These are phyloP conservation scores for Astrothelium subdiscretum DNA, from an alignment of 495 filamentous ascomycete species.

Conservation along the genomic window DNA sequence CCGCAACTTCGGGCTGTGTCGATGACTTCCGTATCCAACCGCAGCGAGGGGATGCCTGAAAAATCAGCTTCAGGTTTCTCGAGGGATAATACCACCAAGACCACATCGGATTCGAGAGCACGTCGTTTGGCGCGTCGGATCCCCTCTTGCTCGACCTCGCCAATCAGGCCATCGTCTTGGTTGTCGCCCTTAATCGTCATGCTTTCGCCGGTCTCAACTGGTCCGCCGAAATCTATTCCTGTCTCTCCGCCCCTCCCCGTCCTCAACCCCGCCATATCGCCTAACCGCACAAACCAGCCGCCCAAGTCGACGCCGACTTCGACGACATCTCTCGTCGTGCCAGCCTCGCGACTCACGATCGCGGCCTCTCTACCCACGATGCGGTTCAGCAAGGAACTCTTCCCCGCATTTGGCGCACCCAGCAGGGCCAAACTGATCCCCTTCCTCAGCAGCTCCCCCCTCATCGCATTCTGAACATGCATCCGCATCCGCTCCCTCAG, in stretches of 20 bases:
- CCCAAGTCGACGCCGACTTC: slow-evolving; percentile 85
- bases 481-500: slow-evolving; percentile 51
- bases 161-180: slow-evolving; percentile 30
- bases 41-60: slow-evolving; percentile 26
- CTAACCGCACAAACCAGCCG: slow-evolving; percentile 78
- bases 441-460: slow-evolving; percentile 73
- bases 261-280: slow-evolving; percentile 83
- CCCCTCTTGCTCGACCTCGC: slow-evolving; percentile 76
- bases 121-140: slow-evolving; percentile 76
- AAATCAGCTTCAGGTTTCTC: slow-evolving; percentile 30
- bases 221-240: background rate
- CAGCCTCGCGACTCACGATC: slow-evolving; percentile 84
- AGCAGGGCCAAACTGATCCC: slow-evolving; percentile 79
- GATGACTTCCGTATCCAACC: slow-evolving; percentile 46
- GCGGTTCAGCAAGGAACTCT: slow-evolving; percentile 83
- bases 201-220: background rate
- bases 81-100: slow-evolving; percentile 67
- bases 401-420: slow-evolving; percentile 89
- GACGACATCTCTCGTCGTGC: slow-evolving; percentile 87
- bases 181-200: slow-evolving; percentile 14
- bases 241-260: background rate
- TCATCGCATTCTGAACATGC: slow-evolving; percentile 63
- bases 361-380: slow-evolving; percentile 89
- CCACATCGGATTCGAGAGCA: slow-evolving; percentile 72
- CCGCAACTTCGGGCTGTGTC: slow-evolving; percentile 46